phyloP scores from a whole-genome alignment of 208 protist genomes.

The Acanthamoeba lugdunensis region DNA sequence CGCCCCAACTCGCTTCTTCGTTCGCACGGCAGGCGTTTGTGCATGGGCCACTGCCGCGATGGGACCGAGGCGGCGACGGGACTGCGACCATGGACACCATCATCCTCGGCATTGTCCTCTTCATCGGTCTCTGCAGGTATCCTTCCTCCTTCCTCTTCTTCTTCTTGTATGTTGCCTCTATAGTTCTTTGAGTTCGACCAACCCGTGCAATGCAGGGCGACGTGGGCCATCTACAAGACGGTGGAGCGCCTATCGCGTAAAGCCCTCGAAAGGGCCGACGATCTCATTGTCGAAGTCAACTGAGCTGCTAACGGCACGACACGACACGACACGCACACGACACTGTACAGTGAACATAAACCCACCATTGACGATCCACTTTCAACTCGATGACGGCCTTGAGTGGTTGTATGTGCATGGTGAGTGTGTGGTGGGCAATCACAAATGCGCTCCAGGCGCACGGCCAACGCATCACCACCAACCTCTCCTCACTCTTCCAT shows the following conservation, averaged over 20 bases:
- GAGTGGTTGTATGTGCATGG: too few relatives aligned
- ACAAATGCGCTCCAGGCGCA: too few relatives aligned
- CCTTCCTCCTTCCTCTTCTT: not conserved
- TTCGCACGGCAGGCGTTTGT: not conserved
- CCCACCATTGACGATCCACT: too few relatives aligned
- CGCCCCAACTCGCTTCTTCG: too few relatives aligned
- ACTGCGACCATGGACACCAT: not conserved
- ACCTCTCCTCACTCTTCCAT: not conserved
- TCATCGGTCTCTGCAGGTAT: not conserved
- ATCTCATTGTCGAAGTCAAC: conserved; percentile 23
- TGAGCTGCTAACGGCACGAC: not conserved
- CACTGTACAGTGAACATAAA: too few relatives aligned
- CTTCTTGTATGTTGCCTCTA: not conserved
- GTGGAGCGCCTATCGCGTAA: not conserved
- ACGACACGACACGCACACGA: too few relatives aligned
- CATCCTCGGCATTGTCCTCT: not conserved
- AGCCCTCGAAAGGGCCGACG: conserved; percentile 10
- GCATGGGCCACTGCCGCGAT: not conserved
- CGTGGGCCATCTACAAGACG: not conserved
- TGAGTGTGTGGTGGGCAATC: too few relatives aligned
- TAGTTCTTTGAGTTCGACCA: not conserved
- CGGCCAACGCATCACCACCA: conserved; percentile 30
- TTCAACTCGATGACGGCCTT: too few relatives aligned
- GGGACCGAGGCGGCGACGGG: not conserved
- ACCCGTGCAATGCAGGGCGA: not conserved